Evolutionary conservation across 2,329 filamentous ascomycete species (phyloP).

Genomic region (Pezicula neosporulosa): DNA sequence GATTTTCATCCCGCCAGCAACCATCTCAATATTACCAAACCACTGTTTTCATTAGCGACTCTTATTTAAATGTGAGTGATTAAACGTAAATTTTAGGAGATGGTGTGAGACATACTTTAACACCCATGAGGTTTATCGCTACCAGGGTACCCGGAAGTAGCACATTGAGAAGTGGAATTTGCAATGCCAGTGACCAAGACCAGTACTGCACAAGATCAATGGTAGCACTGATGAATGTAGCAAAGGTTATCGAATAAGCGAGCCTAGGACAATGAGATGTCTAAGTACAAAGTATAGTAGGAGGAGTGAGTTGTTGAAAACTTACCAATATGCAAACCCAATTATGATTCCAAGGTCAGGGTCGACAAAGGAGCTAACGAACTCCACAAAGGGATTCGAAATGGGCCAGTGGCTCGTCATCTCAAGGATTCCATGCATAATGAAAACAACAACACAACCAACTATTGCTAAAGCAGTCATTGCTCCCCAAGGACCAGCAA

Average conservation of each 20-base stretch:
- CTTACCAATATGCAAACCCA: constrained; percentile 32
- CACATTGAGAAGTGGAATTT: too few species aligned
- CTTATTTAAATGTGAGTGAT: too few species aligned
- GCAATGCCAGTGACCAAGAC: too few species aligned
- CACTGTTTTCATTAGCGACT: too few species aligned
- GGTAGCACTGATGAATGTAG: constrained; percentile 5
- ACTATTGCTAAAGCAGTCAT: constrained; percentile 29
- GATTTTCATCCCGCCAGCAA: constrained; percentile 6
- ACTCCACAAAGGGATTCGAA: constrained; percentile 32
- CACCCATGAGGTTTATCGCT: too few species aligned
- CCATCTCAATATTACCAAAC: constrained; percentile 8
- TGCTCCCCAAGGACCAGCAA: constrained; percentile 30
- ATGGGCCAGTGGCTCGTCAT: constrained; percentile 34
- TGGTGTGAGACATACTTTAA: too few species aligned
- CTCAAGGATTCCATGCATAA: constrained; percentile 36
- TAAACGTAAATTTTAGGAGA: too few species aligned
- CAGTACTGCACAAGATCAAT: constrained; percentile 6
- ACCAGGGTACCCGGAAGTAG: too few species aligned
- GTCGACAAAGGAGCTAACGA: constrained; percentile 33
- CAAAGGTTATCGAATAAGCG: constrained; percentile 6
- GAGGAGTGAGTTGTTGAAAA: neutral
- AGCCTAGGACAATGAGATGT: neutral
- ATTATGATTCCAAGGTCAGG: constrained; percentile 31
- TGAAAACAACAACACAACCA: constrained; percentile 28
- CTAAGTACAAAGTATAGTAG: too few species aligned